phyloP scores from a whole-genome alignment of 2,329 filamentous ascomycete genomes.

The Cordyceps cateniannulata region DNA sequence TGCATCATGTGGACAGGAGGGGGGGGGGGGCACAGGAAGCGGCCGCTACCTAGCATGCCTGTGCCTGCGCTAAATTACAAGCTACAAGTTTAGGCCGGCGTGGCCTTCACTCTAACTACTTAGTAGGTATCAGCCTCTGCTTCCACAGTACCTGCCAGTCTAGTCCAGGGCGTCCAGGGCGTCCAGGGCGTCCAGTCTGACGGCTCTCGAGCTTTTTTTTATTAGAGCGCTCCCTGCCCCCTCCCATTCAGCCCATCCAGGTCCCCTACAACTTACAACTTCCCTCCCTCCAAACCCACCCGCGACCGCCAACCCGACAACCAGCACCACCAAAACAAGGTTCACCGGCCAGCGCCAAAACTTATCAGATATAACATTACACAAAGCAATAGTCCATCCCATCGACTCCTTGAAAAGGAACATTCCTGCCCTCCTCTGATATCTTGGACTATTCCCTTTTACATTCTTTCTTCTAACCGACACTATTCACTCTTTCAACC shows the following conservation, averaged over 20 bases:
- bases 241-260: neutral
- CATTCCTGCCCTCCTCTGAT: neutral
- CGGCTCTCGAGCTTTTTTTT: neutral
- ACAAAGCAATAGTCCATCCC: conserved; percentile 2
- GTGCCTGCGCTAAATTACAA: neutral
- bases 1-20: neutral
- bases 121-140: too few relatives aligned
- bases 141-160: neutral
- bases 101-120: too few relatives aligned
- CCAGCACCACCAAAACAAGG: neutral
- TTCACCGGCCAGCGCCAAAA: neutral
- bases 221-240: conserved; percentile 8
- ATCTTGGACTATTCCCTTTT: neutral
- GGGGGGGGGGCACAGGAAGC: neutral
- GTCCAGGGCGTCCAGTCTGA: neutral
- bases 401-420: neutral
- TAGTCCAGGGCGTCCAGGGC: neutral
- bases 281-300: neutral
- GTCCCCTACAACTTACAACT: neutral
- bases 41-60: conserved; percentile 7
- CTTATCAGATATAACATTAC: neutral
- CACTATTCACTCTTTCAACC: neutral
- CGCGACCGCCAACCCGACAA: neutral
- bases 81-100: neutral
- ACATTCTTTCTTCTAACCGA: neutral